A percentile compares a stretch with the other conserved stretches of the same genome.
phyloP scores from a whole-genome alignment of 352 stramenopile genomes.

The Phytopythium sindhum region DNA sequence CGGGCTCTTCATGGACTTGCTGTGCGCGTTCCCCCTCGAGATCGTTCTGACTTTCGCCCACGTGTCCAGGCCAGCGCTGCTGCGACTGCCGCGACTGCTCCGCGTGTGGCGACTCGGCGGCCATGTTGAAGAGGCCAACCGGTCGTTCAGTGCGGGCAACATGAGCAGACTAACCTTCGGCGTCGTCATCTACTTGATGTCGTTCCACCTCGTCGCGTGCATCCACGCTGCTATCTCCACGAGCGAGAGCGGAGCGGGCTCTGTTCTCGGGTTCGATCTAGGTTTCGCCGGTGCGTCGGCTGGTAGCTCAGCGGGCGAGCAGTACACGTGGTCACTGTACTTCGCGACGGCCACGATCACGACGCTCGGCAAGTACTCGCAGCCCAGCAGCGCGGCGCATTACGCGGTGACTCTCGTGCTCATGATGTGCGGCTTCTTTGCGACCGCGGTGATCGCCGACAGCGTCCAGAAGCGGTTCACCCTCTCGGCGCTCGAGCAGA shows the following conservation, averaged over 20 bases:
- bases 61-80: slow-evolving; percentile 13
- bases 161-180: slow-evolving; percentile 9
- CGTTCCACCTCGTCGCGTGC: slow-evolving; percentile 30
- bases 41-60: slow-evolving; percentile 16
- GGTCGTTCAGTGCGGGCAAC: slow-evolving; percentile 14
- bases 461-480: slow-evolving; percentile 48
- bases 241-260: background rate
- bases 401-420: slow-evolving; percentile 31
- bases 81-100: slow-evolving; percentile 31
- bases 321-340: slow-evolving; percentile 42
- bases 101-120: slow-evolving; percentile 31
- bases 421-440: slow-evolving; percentile 46
- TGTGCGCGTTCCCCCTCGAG: slow-evolving; percentile 42
- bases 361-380: slow-evolving; percentile 34
- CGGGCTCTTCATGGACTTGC: slow-evolving; percentile 28
- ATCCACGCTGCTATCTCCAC: slow-evolving; percentile 9
- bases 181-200: slow-evolving; percentile 14
- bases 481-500: slow-evolving; percentile 48
- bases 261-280: slow-evolving; percentile 1
- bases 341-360: slow-evolving; percentile 45
- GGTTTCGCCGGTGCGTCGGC: background rate
- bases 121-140: slow-evolving; percentile 35
- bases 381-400: slow-evolving; percentile 28
- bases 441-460: slow-evolving; percentile 33
- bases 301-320: slow-evolving; percentile 1